phyloP scores from a whole-genome alignment of 805 yeast genomes.

The Nakazawaea laoshanensis region DNA sequence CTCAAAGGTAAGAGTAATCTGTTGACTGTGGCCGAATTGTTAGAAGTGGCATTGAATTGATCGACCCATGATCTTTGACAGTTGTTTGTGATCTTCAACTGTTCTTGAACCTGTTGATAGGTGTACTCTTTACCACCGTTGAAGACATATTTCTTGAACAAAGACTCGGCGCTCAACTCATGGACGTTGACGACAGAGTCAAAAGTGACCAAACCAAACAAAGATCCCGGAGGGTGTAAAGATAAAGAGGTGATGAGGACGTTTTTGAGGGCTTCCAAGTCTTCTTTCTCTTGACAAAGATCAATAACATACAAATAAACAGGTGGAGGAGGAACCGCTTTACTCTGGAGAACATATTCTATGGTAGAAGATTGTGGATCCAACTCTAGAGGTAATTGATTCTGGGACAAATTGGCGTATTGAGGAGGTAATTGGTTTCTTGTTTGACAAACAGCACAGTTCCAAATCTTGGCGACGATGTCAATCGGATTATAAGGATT shows the following conservation, averaged over 20 bases:
- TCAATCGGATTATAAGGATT: constrained; percentile 85
- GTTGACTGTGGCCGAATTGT: constrained; percentile 28
- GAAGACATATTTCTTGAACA: constrained; percentile 73
- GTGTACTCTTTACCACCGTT: constrained; percentile 82
- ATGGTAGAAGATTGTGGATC: constrained; percentile 62
- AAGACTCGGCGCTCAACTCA: constrained; percentile 61
- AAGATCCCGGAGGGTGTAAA: constrained; percentile 81
- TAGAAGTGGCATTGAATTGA: constrained; percentile 27
- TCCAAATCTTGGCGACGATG: constrained; percentile 68
- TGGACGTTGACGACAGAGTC: constrained; percentile 90
- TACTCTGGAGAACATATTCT: constrained; percentile 72
- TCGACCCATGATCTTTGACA: constrained; percentile 26
- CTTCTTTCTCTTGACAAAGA: constrained; percentile 83
- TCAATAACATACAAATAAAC: constrained; percentile 81
- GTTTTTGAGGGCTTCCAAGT: constrained; percentile 75
- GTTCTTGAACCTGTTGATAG: constrained; percentile 25
- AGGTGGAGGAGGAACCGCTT: constrained; percentile 64
- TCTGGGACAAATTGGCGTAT: constrained; percentile 68
- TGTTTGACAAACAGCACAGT: constrained; percentile 73
- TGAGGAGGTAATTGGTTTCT: constrained; percentile 80
- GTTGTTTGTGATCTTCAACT: constrained; percentile 26
- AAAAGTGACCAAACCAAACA: constrained; percentile 79
- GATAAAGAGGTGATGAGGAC: constrained; percentile 67
- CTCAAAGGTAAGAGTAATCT: constrained; percentile 25
- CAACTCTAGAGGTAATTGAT: constrained; percentile 76